A percentile compares a stretch with the other conserved stretches of the same genome.
These are phyloP conservation scores for Pleurozium schreberi DNA, from an alignment of 225 moss, liverwort and hornwort genomes.

Conservation along the genomic window DNA sequence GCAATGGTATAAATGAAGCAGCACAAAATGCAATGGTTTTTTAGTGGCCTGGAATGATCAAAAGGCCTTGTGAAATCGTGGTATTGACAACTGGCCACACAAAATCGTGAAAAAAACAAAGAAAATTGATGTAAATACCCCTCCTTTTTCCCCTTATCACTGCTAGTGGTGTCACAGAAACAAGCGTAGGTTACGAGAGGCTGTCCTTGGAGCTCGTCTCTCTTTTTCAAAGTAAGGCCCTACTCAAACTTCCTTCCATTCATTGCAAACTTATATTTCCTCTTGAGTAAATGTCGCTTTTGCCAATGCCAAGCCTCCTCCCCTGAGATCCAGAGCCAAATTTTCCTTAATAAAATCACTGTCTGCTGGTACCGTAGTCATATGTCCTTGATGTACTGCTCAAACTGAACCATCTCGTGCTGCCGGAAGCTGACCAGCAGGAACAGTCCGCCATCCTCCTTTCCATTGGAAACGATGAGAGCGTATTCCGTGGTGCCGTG, in stretches of 20 bases:
- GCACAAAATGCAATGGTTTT: neutral
- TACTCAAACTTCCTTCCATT: neutral
- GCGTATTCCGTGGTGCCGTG: neutral
- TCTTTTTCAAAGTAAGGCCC: neutral
- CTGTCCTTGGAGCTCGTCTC: neutral
- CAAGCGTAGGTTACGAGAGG: neutral
- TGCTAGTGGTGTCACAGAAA: neutral
- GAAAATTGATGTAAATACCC: neutral
- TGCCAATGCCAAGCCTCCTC: neutral
- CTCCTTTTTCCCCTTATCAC: too few relatives aligned
- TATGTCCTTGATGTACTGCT: constrained; percentile 12
- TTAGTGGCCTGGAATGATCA: neutral
- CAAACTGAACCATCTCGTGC: constrained; percentile 20
- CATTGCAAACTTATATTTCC: neutral
- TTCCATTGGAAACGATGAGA: constrained; percentile 8
- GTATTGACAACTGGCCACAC: neutral
- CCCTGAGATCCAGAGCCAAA: too few relatives aligned
- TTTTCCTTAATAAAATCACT: neutral
- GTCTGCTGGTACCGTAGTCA: too few relatives aligned
- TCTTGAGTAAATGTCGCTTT: neutral
- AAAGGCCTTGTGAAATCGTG: neutral
- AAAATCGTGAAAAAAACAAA: neutral
- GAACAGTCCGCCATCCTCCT: constrained; percentile 7
- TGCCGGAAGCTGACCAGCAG: constrained; percentile 7
- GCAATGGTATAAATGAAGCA: neutral